A percentile compares a stretch with the other conserved stretches of the same genome.
Evolutionary conservation across 805 yeast genomes (phyloP).

Genomic region (Candida hungchunana): DNA sequence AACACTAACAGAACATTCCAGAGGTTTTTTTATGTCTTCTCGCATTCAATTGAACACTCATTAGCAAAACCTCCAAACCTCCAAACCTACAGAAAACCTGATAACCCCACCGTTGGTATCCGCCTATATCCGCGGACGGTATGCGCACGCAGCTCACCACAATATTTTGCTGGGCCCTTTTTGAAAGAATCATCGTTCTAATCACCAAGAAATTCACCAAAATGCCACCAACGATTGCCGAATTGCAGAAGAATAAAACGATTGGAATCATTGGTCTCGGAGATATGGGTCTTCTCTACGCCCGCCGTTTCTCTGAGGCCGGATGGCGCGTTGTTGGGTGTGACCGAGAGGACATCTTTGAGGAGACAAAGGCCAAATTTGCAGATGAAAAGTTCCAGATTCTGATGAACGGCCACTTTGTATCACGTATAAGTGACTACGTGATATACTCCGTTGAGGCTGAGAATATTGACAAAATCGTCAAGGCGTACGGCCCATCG

Average conservation of each 20-base stretch:
- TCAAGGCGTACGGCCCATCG: conserved; percentile 74
- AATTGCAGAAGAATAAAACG: conserved; percentile 35
- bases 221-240: conserved; percentile 5
- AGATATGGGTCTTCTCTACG: conserved; percentile 93
- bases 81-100: too few relatives aligned
- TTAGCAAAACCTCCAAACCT: too few relatives aligned
- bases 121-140: too few relatives aligned
- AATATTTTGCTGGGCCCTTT: too few relatives aligned
- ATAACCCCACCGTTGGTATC: too few relatives aligned
- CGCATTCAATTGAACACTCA: too few relatives aligned
- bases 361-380: conserved; percentile 38
- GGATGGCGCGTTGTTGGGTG: conserved; percentile 92
- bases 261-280: conserved; percentile 95
- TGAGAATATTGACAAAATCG: conserved; percentile 70
- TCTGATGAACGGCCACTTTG: conserved; percentile 75
- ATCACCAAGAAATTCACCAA: too few relatives aligned
- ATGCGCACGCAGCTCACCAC: too few relatives aligned
- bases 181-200: too few relatives aligned
- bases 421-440: conserved; percentile 77
- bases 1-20: too few relatives aligned
- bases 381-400: conserved; percentile 46
- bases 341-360: conserved; percentile 67
- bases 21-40: too few relatives aligned
- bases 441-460: conserved; percentile 93
- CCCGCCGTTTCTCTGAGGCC: conserved; percentile 66